These are phyloP conservation scores for Przewalskia tangutica DNA, from an alignment of 257 asterid species.

Conservation along the genomic window DNA sequence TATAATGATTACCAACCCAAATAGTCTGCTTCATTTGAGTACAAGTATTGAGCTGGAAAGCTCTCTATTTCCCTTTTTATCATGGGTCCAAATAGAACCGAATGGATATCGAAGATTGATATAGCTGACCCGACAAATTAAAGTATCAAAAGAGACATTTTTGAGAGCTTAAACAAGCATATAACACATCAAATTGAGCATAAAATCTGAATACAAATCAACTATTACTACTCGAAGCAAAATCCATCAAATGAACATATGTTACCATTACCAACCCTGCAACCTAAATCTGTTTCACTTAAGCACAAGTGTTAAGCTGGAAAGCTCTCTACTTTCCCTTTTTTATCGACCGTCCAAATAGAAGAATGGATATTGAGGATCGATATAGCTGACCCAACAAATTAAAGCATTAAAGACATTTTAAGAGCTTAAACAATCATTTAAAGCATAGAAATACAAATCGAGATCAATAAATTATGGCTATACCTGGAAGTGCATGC, in stretches of 20 bases:
- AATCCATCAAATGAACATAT: background rate
- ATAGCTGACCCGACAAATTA: background rate
- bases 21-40: background rate
- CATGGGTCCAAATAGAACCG: background rate
- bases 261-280: background rate
- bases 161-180: background rate
- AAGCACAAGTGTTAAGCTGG: background rate
- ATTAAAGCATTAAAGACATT: background rate
- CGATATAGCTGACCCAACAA: background rate
- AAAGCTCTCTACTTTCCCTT: background rate
- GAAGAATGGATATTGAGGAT: background rate
- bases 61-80: background rate
- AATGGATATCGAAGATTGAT: background rate
- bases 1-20: background rate
- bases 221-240: background rate
- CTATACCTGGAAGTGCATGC: slow-evolving; percentile 89
- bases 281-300: background rate
- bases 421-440: background rate
- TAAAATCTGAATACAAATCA: background rate
- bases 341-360: background rate
- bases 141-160: background rate
- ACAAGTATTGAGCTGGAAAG: background rate
- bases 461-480: background rate
- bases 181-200: too few relatives aligned
- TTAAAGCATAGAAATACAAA: background rate